These are phyloP conservation scores for Silybum marianum DNA, from an alignment of 129 eudicot genomes.

Conservation along the genomic window DNA sequence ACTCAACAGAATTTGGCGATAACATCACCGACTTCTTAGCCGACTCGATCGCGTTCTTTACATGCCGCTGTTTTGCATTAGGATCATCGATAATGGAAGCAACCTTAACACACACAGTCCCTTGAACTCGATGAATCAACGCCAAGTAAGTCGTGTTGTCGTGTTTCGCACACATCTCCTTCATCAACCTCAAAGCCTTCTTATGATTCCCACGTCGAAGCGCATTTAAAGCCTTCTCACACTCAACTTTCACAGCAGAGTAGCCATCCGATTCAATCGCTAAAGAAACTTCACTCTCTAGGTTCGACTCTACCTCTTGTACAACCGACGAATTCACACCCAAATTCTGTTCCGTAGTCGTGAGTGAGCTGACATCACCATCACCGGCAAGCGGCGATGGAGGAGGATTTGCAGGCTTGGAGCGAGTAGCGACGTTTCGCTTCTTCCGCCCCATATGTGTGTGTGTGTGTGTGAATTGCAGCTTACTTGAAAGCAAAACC, in stretches of 20 bases:
- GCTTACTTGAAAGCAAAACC: slow-evolving; percentile 27
- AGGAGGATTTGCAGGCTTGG: slow-evolving; percentile 41
- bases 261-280: slow-evolving; percentile 42
- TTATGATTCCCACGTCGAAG: slow-evolving; percentile 77
- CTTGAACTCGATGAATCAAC: slow-evolving; percentile 70
- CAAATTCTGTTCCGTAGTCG: slow-evolving; percentile 18
- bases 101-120: slow-evolving; percentile 75
- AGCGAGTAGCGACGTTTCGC: slow-evolving; percentile 69
- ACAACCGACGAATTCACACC: slow-evolving; percentile 18
- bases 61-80: slow-evolving; percentile 56
- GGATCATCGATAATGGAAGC: slow-evolving; percentile 65
- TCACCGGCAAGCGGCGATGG: slow-evolving; percentile 3
- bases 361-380: slow-evolving; percentile 13
- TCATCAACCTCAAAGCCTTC: slow-evolving; percentile 78
- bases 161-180: slow-evolving; percentile 62
- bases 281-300: slow-evolving; percentile 26
- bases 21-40: slow-evolving; percentile 60
- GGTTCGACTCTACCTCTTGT: slow-evolving; percentile 20
- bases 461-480: slow-evolving; percentile 19
- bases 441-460: slow-evolving; percentile 74
- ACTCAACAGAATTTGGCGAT: slow-evolving; percentile 82
- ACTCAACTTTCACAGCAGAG: slow-evolving; percentile 58
- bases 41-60: slow-evolving; percentile 72
- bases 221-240: slow-evolving; percentile 77
- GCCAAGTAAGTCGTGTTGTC: slow-evolving; percentile 52